Conservation (phyloP, 352 stramenopile species). For the Peronosclerospora sorghi region DNA sequence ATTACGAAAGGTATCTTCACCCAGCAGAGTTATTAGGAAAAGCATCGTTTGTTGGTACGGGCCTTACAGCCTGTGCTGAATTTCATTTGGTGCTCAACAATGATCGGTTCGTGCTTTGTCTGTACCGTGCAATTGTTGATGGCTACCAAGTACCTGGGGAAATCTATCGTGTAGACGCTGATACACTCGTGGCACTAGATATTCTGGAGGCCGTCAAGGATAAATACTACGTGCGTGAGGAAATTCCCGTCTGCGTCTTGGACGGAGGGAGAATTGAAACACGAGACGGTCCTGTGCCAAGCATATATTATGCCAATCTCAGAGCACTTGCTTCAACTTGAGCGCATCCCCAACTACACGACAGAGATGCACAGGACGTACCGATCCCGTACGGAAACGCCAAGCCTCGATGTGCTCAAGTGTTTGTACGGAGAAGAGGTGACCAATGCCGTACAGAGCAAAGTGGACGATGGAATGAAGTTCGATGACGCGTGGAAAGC, state of each 20-base stretch:
- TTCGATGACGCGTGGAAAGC: conserved; percentile 38
- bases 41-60: conserved; percentile 35
- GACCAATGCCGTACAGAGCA: conserved; percentile 26
- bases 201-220: conserved; percentile 65
- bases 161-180: conserved; percentile 49
- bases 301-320: conserved; percentile 48
- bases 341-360: conserved; percentile 44
- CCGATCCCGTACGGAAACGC: conserved; percentile 27
- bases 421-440: conserved; percentile 40
- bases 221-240: conserved; percentile 53
- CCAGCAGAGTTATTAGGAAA: conserved; percentile 33
- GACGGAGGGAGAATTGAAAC: conserved; percentile 26
- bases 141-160: conserved; percentile 45
- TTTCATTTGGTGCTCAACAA: conserved; percentile 52
- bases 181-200: conserved; percentile 44
- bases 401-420: conserved; percentile 40
- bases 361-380: conserved; percentile 35
- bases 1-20: conserved; percentile 60
- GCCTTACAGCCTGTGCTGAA: conserved; percentile 25
- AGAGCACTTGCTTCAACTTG: conserved; percentile 38
- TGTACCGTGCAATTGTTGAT: conserved; percentile 30
- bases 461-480: conserved; percentile 27
- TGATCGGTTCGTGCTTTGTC: conserved; percentile 45
- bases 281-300: conserved; percentile 30
- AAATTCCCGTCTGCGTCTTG: conserved; percentile 45